Evolutionary conservation across 352 stramenopile genomes (phyloP).

Genomic region (Phytophthora aleatoria): DNA sequence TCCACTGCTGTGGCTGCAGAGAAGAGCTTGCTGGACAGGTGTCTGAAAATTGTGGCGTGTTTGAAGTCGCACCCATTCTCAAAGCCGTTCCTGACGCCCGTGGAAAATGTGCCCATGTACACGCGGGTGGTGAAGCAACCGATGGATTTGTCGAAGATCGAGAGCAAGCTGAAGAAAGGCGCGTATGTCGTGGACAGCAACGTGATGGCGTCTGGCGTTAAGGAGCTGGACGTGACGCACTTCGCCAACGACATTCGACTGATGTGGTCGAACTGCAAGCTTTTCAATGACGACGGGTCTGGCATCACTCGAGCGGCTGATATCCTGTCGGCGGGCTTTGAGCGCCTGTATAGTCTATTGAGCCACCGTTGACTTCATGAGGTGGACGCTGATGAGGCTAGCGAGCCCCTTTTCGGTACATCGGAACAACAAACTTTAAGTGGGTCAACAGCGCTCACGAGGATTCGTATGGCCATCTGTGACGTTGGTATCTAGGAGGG

Average conservation of each 20-base stretch:
- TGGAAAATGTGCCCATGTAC: slow-evolving; percentile 82
- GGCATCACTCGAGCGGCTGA: slow-evolving; percentile 78
- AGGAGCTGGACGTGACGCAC: slow-evolving; percentile 48
- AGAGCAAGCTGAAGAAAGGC: slow-evolving; percentile 61
- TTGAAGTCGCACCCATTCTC: slow-evolving; percentile 79
- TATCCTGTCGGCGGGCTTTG: slow-evolving; percentile 67
- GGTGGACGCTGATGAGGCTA: slow-evolving; percentile 8
- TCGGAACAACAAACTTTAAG: slow-evolving; percentile 5
- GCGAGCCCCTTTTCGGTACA: slow-evolving; percentile 8
- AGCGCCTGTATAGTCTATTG: slow-evolving; percentile 54
- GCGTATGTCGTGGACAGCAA: slow-evolving; percentile 62
- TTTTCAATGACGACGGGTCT: slow-evolving; percentile 86
- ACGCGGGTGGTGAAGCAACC: slow-evolving; percentile 76
- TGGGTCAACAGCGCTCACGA: slow-evolving; percentile 8
- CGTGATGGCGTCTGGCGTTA: slow-evolving; percentile 30
- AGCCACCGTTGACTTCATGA: slow-evolving; percentile 35
- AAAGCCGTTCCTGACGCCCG: slow-evolving; percentile 75
- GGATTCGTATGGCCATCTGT: slow-evolving; percentile 21
- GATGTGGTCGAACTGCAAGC: slow-evolving; percentile 85
- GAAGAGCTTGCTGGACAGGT: slow-evolving; percentile 64
- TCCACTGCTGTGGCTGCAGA: slow-evolving; percentile 49
- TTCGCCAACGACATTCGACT: slow-evolving; percentile 82
- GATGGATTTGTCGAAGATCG: slow-evolving; percentile 82
- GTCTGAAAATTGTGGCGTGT: slow-evolving; percentile 67
- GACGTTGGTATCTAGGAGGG: slow-evolving; percentile 26